These are phyloP conservation scores for Amaranthus hypochondriacus DNA, from an alignment of 148 eudicot species.

Conservation along the genomic window DNA sequence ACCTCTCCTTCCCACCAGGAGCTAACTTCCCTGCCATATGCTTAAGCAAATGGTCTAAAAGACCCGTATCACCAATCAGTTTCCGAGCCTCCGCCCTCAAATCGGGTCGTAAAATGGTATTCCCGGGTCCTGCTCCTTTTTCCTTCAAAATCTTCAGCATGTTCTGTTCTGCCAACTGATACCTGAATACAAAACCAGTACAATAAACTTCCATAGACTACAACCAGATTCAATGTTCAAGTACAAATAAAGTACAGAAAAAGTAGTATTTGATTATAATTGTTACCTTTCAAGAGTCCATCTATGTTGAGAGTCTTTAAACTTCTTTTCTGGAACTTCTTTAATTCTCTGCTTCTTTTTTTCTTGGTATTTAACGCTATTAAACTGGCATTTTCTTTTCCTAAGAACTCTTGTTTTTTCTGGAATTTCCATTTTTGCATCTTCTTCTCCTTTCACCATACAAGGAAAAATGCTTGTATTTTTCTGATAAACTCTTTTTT, in stretches of 20 bases:
- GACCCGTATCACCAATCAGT: conserved; percentile 82
- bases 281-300: conserved; percentile 77
- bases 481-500: conserved; percentile 28
- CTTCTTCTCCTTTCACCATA: conserved; percentile 14
- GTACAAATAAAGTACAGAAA: conserved; percentile 16
- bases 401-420: conserved; percentile 4
- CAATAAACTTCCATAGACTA: background rate
- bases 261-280: background rate
- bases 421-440: conserved; percentile 8
- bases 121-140: conserved; percentile 53
- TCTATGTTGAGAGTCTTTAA: conserved; percentile 44
- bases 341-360: conserved; percentile 20
- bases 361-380: conserved; percentile 22
- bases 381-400: conserved; percentile 27
- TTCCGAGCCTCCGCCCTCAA: conserved; percentile 79
- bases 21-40: conserved; percentile 89
- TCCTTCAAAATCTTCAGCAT: conserved; percentile 74
- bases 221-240: background rate
- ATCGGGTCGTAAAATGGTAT: conserved; percentile 67
- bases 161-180: conserved; percentile 63
- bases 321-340: conserved; percentile 27
- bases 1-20: conserved; percentile 76
- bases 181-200: conserved; percentile 42
- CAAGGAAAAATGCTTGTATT: background rate
- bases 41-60: conserved; percentile 86